Evolutionary conservation across 371 early-diverging fungal genomes (phyloP).

Genomic region (Phascolomyces articulosus): DNA sequence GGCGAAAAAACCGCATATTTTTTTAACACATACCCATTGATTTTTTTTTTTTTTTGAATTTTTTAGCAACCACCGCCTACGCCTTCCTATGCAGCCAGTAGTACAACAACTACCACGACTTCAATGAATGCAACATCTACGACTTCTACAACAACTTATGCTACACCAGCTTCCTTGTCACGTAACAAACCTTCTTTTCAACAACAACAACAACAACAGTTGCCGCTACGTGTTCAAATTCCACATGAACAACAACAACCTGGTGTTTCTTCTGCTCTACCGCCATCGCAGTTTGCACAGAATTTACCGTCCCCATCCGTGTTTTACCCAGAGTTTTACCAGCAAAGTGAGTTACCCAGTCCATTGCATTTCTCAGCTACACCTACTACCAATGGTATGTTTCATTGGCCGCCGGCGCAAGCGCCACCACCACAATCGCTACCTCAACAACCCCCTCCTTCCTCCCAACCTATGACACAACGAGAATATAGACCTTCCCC

Average conservation of each 20-base stretch:
- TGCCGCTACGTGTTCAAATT: background rate
- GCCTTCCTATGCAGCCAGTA: background rate
- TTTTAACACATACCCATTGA: too few species aligned
- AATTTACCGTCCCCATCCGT: conserved; percentile 76
- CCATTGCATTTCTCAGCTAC: conserved; percentile 66
- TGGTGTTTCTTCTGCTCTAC: conserved; percentile 38
- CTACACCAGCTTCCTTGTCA: background rate
- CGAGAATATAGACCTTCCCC: background rate
- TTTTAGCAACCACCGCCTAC: too few species aligned
- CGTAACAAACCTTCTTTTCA: background rate
- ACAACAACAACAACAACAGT: background rate
- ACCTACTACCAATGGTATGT: conserved; percentile 53
- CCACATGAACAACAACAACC: conserved; percentile 1
- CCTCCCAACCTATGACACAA: background rate
- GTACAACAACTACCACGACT: too few species aligned
- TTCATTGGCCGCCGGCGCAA: conserved; percentile 57
- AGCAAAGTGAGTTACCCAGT: conserved; percentile 62
- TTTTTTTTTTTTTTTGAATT: too few species aligned
- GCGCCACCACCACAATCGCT: background rate
- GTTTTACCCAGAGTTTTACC: conserved; percentile 77
- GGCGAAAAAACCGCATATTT: too few species aligned
- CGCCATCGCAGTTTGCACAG: conserved; percentile 65
- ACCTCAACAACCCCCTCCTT: background rate
- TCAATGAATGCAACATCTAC: background rate
- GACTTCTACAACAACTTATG: background rate